These are phyloP conservation scores for Eucalyptus polyanthemos DNA, from an alignment of 345 rosid species.

Conservation along the genomic window DNA sequence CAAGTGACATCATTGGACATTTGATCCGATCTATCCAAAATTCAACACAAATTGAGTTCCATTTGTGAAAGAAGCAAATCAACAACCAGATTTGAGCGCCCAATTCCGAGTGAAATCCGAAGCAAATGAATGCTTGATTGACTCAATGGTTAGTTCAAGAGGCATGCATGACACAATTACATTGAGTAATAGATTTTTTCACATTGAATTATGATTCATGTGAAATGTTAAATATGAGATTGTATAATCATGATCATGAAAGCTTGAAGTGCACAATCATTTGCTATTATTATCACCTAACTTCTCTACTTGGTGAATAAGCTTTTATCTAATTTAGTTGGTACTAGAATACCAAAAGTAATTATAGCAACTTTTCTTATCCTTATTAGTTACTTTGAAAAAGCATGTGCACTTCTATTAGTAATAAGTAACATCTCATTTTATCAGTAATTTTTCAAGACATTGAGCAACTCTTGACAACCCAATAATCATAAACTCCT, in stretches of 20 bases:
- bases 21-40: background rate
- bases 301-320: background rate
- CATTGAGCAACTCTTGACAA: too few relatives aligned
- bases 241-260: background rate
- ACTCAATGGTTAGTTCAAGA: background rate
- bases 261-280: background rate
- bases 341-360: too few relatives aligned
- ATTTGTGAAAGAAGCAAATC: background rate
- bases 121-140: background rate
- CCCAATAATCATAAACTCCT: too few relatives aligned
- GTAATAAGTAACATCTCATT: too few relatives aligned
- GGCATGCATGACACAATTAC: background rate
- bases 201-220: background rate
- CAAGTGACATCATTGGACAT: fast-evolving
- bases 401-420: too few relatives aligned
- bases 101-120: fast-evolving
- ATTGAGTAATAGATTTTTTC: too few relatives aligned
- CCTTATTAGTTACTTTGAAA: too few relatives aligned
- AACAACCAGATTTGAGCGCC: fast-evolving
- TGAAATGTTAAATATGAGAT: background rate
- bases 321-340: background rate
- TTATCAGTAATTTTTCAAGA: too few relatives aligned
- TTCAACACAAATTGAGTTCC: fast-evolving
- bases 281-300: background rate
- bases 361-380: too few relatives aligned